Conservation (phyloP, 371 early-diverging fungal species). For the Gilbertella persicaria region DNA sequence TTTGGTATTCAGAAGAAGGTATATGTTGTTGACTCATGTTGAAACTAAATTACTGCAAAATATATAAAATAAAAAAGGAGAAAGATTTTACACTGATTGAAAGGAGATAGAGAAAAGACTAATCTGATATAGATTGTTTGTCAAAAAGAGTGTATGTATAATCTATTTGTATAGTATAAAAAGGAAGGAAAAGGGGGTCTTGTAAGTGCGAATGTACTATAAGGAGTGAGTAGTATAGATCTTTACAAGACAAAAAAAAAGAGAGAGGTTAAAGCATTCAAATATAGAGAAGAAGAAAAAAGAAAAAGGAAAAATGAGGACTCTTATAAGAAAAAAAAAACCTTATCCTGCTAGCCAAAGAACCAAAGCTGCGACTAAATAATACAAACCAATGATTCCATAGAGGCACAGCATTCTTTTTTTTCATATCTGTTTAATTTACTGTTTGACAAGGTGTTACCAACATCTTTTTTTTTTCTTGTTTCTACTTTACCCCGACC, state of each 20-base stretch:
- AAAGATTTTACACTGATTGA: background rate
- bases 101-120: background rate
- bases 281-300: constrained; percentile 6
- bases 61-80: no score
- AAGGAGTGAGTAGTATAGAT: no score
- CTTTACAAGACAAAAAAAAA: constrained; percentile 6
- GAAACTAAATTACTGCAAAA: background rate
- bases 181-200: constrained; percentile 3
- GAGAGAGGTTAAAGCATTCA: constrained; percentile 7
- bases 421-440: constrained; percentile 9
- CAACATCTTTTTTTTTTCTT: no score
- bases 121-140: background rate
- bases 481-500: constrained; percentile 1
- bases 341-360: constrained; percentile 2
- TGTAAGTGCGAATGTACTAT: background rate
- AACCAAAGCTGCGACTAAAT: constrained; percentile 13
- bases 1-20: constrained; percentile 20
- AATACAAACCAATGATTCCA: constrained; percentile 11
- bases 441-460: constrained; percentile 22
- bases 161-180: background rate
- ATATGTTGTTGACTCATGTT: constrained; percentile 26
- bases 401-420: constrained; percentile 7
- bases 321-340: constrained; percentile 2
- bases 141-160: background rate
- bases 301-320: constrained; percentile 6